Evolutionary conservation across 2,329 filamentous ascomycete species (phyloP), one percentile per base, ranked within the genome.

Genomic region (Lecanicillium sp.): DNA sequence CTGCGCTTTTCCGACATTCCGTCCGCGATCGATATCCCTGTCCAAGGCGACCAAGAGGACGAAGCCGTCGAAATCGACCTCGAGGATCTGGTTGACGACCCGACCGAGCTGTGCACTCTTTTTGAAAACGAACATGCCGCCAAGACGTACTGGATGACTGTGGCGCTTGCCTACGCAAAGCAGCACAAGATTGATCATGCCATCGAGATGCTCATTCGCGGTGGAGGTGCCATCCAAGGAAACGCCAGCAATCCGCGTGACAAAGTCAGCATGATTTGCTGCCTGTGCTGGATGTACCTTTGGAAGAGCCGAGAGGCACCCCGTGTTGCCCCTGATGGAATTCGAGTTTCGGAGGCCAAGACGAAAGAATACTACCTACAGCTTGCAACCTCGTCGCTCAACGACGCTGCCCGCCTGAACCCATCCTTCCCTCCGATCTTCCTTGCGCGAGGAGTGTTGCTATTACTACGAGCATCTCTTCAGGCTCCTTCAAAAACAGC

Each of bases 101-200:
- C 87, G 15, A 95, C 85, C 33, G 92, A 98, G 65, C 75, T 98
- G 5, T 98, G 92, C 60, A 92, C 86, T 20, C 74, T 98, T 36
- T 79, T 98, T 46, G 90, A 98, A 65, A 94, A 92, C 55, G 94
- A 98, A 61, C 80, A 83, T 54, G 89, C 88, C 13, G 83, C 86
- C 28, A 88, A 90, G 53, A 86, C 82, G 37, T 94, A 94, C 51
- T 98, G 94, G 94, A 90, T 98, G 71, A 90, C 87, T n/a, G 92
- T 96, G 48, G 85, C 94, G 30, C 73, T 96, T 43, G 90, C 90
- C 34, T 98, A 98, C 56, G 90, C 92, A 29, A 98, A 96, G 66
- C 87, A 95, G 65, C 81, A 83, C 56, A 94, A 94, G 65, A 78
- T 92, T 45, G 89, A 95, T 56, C 85, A 92, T 64, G 78, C 78